These are phyloP conservation scores for Kwoniella heveanensis DNA, from an alignment of 768 basidiomycete genomes.

Conservation along the genomic window DNA sequence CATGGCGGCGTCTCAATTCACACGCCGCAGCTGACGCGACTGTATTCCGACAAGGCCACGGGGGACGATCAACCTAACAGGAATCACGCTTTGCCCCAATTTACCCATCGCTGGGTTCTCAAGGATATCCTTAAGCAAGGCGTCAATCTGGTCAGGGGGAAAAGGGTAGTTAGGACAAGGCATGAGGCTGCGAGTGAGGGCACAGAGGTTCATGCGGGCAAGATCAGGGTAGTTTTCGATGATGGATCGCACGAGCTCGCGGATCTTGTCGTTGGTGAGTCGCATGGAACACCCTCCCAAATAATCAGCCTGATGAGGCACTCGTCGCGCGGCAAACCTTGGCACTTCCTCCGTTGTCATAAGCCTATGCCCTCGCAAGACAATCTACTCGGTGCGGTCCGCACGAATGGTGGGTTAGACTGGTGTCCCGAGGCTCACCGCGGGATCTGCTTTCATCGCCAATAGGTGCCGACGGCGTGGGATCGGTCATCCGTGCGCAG, in stretches of 20 bases:
- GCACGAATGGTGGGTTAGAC: no score
- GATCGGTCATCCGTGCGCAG: slow-evolving; percentile 17
- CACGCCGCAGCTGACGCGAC: neutral
- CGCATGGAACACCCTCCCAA: neutral
- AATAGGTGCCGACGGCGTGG: slow-evolving; percentile 32
- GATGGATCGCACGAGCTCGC: slow-evolving; percentile 16
- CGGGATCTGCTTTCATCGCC: no score
- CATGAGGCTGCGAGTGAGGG: neutral
- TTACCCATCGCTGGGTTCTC: slow-evolving; percentile 21
- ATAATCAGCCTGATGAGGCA: no score
- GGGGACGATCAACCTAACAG: neutral
- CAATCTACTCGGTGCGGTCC: no score
- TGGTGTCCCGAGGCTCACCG: no score
- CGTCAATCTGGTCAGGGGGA: slow-evolving; percentile 10
- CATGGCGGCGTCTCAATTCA: slow-evolving; percentile 28
- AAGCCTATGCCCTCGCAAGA: no score
- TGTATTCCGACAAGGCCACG: slow-evolving; percentile 1
- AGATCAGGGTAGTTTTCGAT: slow-evolving; percentile 16
- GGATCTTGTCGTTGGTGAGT: slow-evolving; percentile 29
- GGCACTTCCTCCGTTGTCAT: no score
- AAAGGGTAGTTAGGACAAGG: slow-evolving; percentile 14
- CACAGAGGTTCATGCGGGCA: neutral
- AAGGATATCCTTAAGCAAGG: slow-evolving; percentile 11
- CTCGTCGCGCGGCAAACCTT: no score
- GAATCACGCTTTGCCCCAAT: slow-evolving; percentile 15